Evolutionary conservation across 83 land plant species (phyloP), one percentile per base, ranked within the genome.

Genomic region (Diphasiastrum complanatum): DNA sequence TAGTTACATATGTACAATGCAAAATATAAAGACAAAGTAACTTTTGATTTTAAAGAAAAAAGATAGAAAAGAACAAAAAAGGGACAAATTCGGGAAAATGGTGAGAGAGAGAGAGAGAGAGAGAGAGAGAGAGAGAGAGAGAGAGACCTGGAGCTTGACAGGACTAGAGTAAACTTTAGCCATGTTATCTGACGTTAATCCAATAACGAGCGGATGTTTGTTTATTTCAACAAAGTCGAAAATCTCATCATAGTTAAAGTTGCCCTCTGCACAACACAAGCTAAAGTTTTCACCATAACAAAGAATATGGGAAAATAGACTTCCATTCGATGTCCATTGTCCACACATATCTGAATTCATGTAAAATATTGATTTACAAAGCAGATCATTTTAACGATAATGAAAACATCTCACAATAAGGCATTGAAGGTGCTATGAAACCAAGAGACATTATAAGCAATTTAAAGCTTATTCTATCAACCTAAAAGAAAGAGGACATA

Each of bases 161-260:
- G 83, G 79, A 48, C 83, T 86, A 20, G 86, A 36, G 43, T 81
- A 78, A 19, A 90, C 81, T 68, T 50, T 78, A 45, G 60, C 62
- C 25, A 76, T 71, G 69, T 86, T 90, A 20, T 56, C 73, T 35
- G 78, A 79, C 53, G 83, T 78, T 59, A 90, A 24, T 11, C 36
- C 61, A 5, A 77, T 81, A 51, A 90, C 81, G 23, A 90, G 78
- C 30, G 97, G 86, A 46, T 81, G 83, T 61, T 86, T 90, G 64
- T 86, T 81, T 24, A 75, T 18, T 38, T 86, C 82, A 38, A 86
- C 47, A 72, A 90, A 90, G 47, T 80, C 35, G 54, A 73, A 51
- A 4, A 90, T 80, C 12, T 65, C 70, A 5, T 65, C 75, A 32
- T 33, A 49, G 31, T 63, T 32, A 19, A 82, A 80, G 4, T 47